These are phyloP conservation scores for Corymbia maculata DNA, from an alignment of 345 rosid genomes.

Conservation along the genomic window DNA sequence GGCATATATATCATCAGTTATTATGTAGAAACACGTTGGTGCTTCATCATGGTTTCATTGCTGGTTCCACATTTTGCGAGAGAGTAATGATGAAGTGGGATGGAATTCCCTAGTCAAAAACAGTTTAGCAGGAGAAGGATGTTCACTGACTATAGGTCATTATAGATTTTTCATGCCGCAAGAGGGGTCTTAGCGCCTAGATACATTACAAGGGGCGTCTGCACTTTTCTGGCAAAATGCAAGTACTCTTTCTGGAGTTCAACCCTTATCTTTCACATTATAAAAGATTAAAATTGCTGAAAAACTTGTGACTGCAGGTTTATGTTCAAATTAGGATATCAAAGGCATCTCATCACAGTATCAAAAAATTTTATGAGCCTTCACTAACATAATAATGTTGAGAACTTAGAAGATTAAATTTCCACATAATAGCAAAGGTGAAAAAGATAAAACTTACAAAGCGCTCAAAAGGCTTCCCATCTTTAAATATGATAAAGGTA, in stretches of 20 bases:
- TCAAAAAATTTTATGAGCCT: not conserved
- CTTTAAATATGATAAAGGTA: conserved; percentile 80
- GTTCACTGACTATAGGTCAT: not conserved
- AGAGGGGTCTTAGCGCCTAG: not conserved
- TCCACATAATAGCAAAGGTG: not conserved
- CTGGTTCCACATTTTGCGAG: not conserved
- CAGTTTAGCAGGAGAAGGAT: not conserved
- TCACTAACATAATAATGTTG: not conserved
- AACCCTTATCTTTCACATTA: not conserved
- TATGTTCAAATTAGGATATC: not conserved
- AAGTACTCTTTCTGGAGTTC: not conserved
- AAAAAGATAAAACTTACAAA: conserved; percentile 49
- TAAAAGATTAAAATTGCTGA: not conserved
- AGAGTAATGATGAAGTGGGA: not conserved
- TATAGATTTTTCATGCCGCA: not conserved
- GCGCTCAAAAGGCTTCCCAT: conserved; percentile 73
- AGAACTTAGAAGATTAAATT: not conserved
- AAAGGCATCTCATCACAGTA: not conserved
- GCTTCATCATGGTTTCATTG: not conserved
- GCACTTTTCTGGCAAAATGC: not conserved
- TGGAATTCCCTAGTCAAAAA: not conserved
- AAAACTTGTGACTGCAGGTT: not conserved
- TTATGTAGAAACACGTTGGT: not conserved
- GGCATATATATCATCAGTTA: not conserved
- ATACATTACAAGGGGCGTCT: not conserved